Percentiles rank a stretch among this genome's conserved stretches.
Conservation (phyloP, 768 basidiomycete genomes). For the Boletus bicolor region DNA sequence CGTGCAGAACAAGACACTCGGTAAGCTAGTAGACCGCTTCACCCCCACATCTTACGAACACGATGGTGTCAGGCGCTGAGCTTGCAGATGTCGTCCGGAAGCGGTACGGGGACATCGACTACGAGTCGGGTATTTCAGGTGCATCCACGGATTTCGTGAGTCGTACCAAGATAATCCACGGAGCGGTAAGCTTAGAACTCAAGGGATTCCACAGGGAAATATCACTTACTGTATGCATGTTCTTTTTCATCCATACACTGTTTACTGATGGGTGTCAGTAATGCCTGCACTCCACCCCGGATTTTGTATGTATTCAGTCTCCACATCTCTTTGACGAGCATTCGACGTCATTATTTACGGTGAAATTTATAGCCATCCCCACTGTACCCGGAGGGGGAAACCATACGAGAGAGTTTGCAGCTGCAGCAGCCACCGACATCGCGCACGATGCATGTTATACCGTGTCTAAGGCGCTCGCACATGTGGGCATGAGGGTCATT, state of each 20-base stretch:
- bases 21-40: slow-evolving; percentile 29
- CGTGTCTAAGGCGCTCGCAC: slow-evolving; percentile 69
- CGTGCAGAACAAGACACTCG: slow-evolving; percentile 63
- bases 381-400: slow-evolving; percentile 71
- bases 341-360: not conserved
- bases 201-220: slow-evolving; percentile 37
- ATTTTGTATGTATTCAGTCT: slow-evolving; percentile 36
- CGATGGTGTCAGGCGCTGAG: slow-evolving; percentile 48
- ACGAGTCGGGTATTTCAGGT: slow-evolving; percentile 61
- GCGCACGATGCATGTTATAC: slow-evolving; percentile 68
- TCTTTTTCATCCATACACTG: not conserved
- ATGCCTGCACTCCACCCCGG: slow-evolving; percentile 73
- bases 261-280: slow-evolving; percentile 29
- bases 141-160: slow-evolving; percentile 85
- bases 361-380: slow-evolving; percentile 58
- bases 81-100: slow-evolving; percentile 59
- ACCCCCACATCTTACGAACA: not conserved
- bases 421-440: slow-evolving; percentile 53
- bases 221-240: slow-evolving; percentile 61
- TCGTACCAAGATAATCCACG: not conserved
- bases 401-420: slow-evolving; percentile 68
- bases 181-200: not conserved
- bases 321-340: not conserved
- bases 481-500: slow-evolving; percentile 63
- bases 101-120: slow-evolving; percentile 60